These are phyloP conservation scores for Patellaria atrata DNA, from an alignment of 495 filamentous ascomycete genomes.

Conservation along the genomic window DNA sequence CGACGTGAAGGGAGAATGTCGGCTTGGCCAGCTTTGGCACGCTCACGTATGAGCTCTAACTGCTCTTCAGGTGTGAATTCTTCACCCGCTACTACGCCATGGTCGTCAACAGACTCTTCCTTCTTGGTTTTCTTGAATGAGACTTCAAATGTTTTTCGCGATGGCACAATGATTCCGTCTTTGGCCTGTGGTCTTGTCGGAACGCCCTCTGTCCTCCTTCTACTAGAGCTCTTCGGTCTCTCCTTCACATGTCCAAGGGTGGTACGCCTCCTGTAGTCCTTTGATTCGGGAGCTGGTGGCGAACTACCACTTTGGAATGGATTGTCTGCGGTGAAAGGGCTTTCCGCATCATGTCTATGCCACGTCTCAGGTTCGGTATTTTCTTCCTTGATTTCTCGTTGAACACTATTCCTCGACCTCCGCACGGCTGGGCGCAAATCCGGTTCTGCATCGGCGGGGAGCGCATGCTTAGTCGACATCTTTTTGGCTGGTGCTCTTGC, in stretches of 20 bases:
- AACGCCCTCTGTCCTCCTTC: constrained; percentile 29
- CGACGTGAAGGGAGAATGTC: constrained; percentile 24
- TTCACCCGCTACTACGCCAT: constrained; percentile 41
- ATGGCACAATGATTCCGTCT: constrained; percentile 30
- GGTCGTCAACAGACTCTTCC: constrained; percentile 34
- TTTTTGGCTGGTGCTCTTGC: constrained; percentile 22
- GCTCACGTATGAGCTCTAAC: constrained; percentile 54
- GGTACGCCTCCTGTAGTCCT: constrained; percentile 32
- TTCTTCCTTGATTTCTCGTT: constrained; percentile 32
- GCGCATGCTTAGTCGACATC: constrained; percentile 40
- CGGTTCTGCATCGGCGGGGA: constrained; percentile 28
- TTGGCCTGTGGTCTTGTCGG: constrained; percentile 19
- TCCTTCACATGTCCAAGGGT: constrained; percentile 22
- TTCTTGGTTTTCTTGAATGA: constrained; percentile 22
- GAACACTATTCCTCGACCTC: constrained; percentile 31
- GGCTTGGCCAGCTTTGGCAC: constrained; percentile 30
- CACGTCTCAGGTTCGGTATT: constrained; percentile 15
- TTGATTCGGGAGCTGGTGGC: constrained; percentile 30
- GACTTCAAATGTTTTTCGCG: constrained; percentile 31
- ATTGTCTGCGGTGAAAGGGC: constrained; percentile 74
- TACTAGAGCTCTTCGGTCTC: constrained; percentile 34
- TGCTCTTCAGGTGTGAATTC: constrained; percentile 91
- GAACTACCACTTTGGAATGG: constrained; percentile 84
- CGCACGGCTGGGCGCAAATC: constrained; percentile 24
- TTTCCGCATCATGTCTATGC: constrained; percentile 27